Base-by-base conservation (phyloP, 1,284 basidiomycete species). In the Heterobasidion irregulare region DNA sequence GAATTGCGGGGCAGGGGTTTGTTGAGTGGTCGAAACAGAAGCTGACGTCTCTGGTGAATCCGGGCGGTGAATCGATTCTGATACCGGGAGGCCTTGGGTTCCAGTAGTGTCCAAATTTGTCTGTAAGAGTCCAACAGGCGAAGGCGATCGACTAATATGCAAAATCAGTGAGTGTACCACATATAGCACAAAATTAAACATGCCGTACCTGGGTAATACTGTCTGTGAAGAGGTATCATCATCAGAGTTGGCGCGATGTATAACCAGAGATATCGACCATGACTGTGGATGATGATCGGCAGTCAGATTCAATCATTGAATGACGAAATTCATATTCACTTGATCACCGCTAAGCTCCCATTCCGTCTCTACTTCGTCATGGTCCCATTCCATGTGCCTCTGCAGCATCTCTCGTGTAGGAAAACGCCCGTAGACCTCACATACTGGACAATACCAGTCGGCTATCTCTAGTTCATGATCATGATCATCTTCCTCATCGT, bases 381-480 rank as follows among this genome's bases (percentile, higher is more conserved):
- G 86, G 63, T 83, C 79, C 69, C 75, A 76, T 5, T 65, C 59
- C 12, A 89, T 59, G 64, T 89, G 86, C 32, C 66, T 73, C 35
- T 68, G 64, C 0, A 89, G 67, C 70, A 82, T 76, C 16, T 69
- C 72, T 26, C 68, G 70, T 12, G 75, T 81, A 6, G 63, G 56
- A 51, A 89, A 80, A 0, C 57, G 60, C 6, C 72, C 72, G 50
- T 82, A 74, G 3, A 84, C 61, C 48, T 75, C 70, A 63, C 86
- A 89, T 15, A 89, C 58, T 0, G 86, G 86, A 62, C 86, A 89
- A 36, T 65, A 54, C 78, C 82, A 85, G 2, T 66, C 58, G 15
- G 57, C 57, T 61, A 69, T 60, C 18, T 41, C 1, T 57, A 61
- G 2, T 56, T 53, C 53, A 56, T 61, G 50, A 58, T 59, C 53